A percentile compares a stretch with the other conserved stretches of the same genome.
Conservation (phyloP, 129 eudicot genomes). For the Solidago caesia region DNA sequence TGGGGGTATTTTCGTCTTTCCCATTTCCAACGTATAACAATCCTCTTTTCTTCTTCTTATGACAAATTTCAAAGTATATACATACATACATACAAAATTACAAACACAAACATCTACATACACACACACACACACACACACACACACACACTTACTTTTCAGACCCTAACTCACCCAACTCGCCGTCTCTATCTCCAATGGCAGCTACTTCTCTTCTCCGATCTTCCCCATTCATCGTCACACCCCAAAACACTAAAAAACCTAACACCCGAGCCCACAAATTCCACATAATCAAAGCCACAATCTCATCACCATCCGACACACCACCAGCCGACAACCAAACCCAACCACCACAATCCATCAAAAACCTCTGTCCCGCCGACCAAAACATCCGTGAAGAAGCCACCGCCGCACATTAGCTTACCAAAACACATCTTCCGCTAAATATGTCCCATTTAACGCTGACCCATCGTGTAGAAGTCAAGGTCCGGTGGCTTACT, state of each 20-base stretch:
- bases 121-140: neutral
- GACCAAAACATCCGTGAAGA: constrained; percentile 41
- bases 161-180: constrained; percentile 28
- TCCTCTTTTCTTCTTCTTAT: no score
- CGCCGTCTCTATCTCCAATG: constrained; percentile 25
- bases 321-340: no score
- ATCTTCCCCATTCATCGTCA: constrained; percentile 24
- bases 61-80: no score
- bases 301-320: constrained; percentile 31
- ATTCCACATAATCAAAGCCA: constrained; percentile 31
- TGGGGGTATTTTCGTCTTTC: no score
- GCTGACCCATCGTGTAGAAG: constrained; percentile 54
- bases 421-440: constrained; percentile 33
- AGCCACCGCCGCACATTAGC: constrained; percentile 30
- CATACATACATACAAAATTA: no score
- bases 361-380: constrained; percentile 39
- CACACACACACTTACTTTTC: neutral
- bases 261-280: neutral
- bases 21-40: no score
- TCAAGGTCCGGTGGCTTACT: constrained; percentile 64
- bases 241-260: constrained; percentile 22
- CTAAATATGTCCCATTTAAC: constrained; percentile 68
- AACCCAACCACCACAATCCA: constrained; percentile 17
- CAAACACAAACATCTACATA: neutral
- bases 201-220: constrained; percentile 38